Conservation (phyloP, 1,139 yeast genomes). For the Protomyces pachydermus region DNA sequence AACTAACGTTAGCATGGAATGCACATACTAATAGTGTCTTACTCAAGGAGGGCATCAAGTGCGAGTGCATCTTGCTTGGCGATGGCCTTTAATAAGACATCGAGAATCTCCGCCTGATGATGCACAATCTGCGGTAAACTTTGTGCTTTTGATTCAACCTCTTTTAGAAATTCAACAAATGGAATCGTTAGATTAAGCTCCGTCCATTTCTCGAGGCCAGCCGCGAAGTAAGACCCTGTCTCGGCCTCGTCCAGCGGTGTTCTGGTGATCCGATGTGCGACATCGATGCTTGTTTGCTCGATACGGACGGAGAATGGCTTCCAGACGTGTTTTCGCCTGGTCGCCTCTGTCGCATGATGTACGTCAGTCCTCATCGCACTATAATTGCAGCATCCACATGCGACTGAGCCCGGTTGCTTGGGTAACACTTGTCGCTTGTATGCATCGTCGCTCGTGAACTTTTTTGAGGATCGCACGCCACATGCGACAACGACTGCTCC, state of each 20-base stretch:
- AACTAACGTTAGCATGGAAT: slow-evolving; percentile 5
- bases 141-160: slow-evolving; percentile 53
- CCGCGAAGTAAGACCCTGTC: slow-evolving; percentile 59
- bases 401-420: background rate
- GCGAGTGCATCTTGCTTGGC: slow-evolving; percentile 60
- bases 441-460: background rate
- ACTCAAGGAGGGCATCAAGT: slow-evolving; percentile 73
- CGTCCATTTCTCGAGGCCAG: slow-evolving; percentile 79
- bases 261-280: slow-evolving; percentile 57
- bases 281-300: slow-evolving; percentile 81
- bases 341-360: slow-evolving; percentile 12
- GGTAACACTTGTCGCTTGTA: background rate
- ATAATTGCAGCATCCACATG: background rate
- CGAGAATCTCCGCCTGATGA: slow-evolving; percentile 61
- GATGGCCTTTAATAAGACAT: slow-evolving; percentile 50
- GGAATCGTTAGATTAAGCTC: slow-evolving; percentile 76
- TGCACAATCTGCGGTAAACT: slow-evolving; percentile 77
- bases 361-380: slow-evolving; percentile 11
- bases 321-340: slow-evolving; percentile 15
- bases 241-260: slow-evolving; percentile 48
- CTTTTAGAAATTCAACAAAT: slow-evolving; percentile 60
- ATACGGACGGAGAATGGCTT: slow-evolving; percentile 53
- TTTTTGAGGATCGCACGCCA: background rate
- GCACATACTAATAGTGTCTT: slow-evolving; percentile 27
- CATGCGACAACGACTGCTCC: no score